Evolutionary conservation across 345 rosid genomes (phyloP), one percentile per base, ranked within the genome.

Genomic region (Noccaea caerulescens): DNA sequence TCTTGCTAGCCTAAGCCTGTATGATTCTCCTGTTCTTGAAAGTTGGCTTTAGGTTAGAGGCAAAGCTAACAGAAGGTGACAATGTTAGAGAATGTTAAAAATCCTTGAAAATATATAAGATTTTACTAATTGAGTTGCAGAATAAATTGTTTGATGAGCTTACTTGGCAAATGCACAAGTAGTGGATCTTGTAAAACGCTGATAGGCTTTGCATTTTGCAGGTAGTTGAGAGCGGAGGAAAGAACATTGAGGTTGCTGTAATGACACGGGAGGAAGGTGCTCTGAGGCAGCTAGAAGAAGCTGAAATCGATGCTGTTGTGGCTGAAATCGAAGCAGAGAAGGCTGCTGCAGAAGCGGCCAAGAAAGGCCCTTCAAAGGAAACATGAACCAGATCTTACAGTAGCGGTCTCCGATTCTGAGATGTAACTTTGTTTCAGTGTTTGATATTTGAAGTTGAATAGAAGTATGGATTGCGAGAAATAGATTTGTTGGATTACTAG

Each of bases 171-270:
- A 55, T 12, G 36, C 42, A 45, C 11, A 45, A 14, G 34, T 63
- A 54, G 23, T 44, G 49, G 32, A 45, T 44, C 10, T 54, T 54
- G 58, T 65, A 6, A 27, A 56, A 44, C 8, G 37, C 49, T 75
- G 32, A 74, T 9, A 37, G 2, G 54, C n/a, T 42, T 58, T 49
- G 59, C n/a, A 37, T 27, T 46, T 57, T 63, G 34, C 66, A 91
- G 99, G 98, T 91, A 59, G 96, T 89, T 23, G 99, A 94, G 82
- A 91, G 97, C 44, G 98, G 98, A 6, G 99, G 99, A 36, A 91
- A 94, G 88, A 91, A 94, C 88, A 94, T 91, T 55, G 98, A 94
- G 84, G 81, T 94, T 58, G 99, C 93, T 52, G 86, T 91, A 74
- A 89, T 94, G 99, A 91, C 93, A 6, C 83, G 80, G 62, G 97